These are phyloP conservation scores for Pseudohalonectria lignicola DNA, from an alignment of 2,329 filamentous ascomycete species.

Conservation along the genomic window DNA sequence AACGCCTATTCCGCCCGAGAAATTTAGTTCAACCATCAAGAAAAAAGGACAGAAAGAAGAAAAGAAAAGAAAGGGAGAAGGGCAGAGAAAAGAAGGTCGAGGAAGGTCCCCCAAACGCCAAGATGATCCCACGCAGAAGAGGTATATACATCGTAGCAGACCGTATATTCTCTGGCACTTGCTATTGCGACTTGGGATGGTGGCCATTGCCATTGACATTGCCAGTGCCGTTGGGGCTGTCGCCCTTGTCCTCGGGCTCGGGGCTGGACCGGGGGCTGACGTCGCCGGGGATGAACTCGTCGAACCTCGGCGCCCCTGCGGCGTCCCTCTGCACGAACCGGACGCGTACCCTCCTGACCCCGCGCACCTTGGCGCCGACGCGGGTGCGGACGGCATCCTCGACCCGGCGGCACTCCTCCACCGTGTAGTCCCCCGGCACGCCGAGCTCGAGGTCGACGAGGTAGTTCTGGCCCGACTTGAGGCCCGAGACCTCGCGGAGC, in stretches of 20 bases:
- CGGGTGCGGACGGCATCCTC: conserved; percentile 64
- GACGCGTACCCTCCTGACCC: conserved; percentile 72
- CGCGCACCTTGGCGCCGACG: conserved; percentile 68
- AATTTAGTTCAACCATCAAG: no score
- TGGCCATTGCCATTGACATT: conserved; percentile 14
- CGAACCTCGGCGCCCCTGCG: conserved; percentile 43
- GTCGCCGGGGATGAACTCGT: conserved; percentile 67
- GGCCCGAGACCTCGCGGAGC: conserved; percentile 69
- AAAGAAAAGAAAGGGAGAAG: neutral
- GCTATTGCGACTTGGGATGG: conserved; percentile 6
- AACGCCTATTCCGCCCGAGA: no score
- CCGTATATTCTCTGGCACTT: no score
- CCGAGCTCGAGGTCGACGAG: conserved; percentile 81
- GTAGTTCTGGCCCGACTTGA: conserved; percentile 96
- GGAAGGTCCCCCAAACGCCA: no score
- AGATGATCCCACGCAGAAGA: no score
- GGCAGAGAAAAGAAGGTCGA: no score
- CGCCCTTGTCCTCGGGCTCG: conserved; percentile 44
- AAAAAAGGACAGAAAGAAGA: no score
- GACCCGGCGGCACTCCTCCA: conserved; percentile 57
- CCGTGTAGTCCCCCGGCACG: conserved; percentile 65
- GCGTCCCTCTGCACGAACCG: conserved; percentile 67
- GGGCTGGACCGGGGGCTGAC: conserved; percentile 45
- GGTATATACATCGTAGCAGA: no score
- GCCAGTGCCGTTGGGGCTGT: conserved; percentile 19